A percentile compares a stretch with the other conserved stretches of the same genome.
Conservation (phyloP, 805 yeast genomes). For the Dipodascopsis uninucleata region DNA sequence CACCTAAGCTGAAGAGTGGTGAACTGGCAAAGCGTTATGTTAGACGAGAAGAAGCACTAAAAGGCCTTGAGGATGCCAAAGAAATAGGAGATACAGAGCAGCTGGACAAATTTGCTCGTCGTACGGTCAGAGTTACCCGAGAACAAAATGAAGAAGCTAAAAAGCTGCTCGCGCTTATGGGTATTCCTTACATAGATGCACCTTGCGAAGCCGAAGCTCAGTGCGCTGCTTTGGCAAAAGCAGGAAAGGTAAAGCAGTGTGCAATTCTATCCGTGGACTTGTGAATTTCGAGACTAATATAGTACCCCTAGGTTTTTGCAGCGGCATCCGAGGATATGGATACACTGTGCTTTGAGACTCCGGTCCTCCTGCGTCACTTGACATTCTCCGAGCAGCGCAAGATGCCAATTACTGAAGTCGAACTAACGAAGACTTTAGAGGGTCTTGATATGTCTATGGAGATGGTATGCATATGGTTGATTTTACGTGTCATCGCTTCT, state of each 20-base stretch:
- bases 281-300: too few relatives aligned
- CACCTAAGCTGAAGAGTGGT: slow-evolving; percentile 90
- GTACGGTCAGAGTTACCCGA: slow-evolving; percentile 82
- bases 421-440: slow-evolving; percentile 61
- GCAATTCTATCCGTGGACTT: too few relatives aligned
- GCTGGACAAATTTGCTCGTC: slow-evolving; percentile 67
- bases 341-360: slow-evolving; percentile 87
- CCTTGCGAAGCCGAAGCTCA: slow-evolving; percentile 99
- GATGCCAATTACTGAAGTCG: slow-evolving; percentile 83
- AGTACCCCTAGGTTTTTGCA: slow-evolving; percentile 54
- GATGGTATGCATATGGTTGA: slow-evolving; percentile 1
- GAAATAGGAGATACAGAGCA: slow-evolving; percentile 81
- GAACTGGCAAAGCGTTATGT: slow-evolving; percentile 83
- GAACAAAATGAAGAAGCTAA: slow-evolving; percentile 96
- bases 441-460: slow-evolving; percentile 52
- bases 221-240: slow-evolving; percentile 86
- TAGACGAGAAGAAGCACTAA: slow-evolving; percentile 77
- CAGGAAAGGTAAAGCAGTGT: slow-evolving; percentile 57
- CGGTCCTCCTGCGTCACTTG: slow-evolving; percentile 76
- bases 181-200: slow-evolving; percentile 88
- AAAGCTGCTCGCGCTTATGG: slow-evolving; percentile 77
- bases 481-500: too few relatives aligned
- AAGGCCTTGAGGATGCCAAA: slow-evolving; percentile 66
- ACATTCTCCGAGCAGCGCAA: slow-evolving; percentile 94
- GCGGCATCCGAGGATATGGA: slow-evolving; percentile 99